Evolutionary conservation across 2,329 filamentous ascomycete species (phyloP), one percentile per base, ranked within the genome.

Genomic region (Ceratocystiopsis minuta): DNA sequence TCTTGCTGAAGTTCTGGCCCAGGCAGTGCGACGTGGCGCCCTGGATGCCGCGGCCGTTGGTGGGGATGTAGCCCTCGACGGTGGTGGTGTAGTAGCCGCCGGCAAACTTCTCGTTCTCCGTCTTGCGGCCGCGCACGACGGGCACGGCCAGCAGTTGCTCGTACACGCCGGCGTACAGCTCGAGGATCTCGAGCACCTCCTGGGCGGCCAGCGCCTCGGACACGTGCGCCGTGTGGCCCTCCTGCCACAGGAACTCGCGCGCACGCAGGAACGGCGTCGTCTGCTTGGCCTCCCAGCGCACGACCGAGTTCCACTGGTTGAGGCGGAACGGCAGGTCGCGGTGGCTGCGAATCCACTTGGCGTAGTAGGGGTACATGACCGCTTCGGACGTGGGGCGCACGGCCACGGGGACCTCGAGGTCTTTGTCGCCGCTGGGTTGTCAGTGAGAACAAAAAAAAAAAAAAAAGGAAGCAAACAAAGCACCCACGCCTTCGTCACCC

Each of bases 1-100:
- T 98, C 65, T 92, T 95, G 60, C 80, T 87, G 65, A 98, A 98
- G 65, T 98, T 95, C 64, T 98, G 90, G 41, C 90, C 90, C 10
- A 98, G 70, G 53, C 78, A 85, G 66, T 98, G 90, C 41, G 85
- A 94, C 35, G 90, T 98, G 41, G 78, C 90, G 50, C 87, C 90
- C 64, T 98, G 90, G 46, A 98, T 96, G 59, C 90, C 90, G 57
- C 90, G 81, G 18, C 90, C 90, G 49, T 92, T 96, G 47, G 85
- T 78, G 33, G 90, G 87, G 51, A 98, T 95, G 60, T 94, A 98
- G 32, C 86, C 90, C 64, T 98, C 90, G 38, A 93, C 82, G 1
- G 90, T 98, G 45, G 88, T 93, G 38, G 90, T 96, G 67, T 93
- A 98, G 63, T 88, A 79, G 50, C 87, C 87, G 58, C 90, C 90